Base-by-base conservation (phyloP, 768 basidiomycete genomes). In the Cubamyces lactineus region DNA sequence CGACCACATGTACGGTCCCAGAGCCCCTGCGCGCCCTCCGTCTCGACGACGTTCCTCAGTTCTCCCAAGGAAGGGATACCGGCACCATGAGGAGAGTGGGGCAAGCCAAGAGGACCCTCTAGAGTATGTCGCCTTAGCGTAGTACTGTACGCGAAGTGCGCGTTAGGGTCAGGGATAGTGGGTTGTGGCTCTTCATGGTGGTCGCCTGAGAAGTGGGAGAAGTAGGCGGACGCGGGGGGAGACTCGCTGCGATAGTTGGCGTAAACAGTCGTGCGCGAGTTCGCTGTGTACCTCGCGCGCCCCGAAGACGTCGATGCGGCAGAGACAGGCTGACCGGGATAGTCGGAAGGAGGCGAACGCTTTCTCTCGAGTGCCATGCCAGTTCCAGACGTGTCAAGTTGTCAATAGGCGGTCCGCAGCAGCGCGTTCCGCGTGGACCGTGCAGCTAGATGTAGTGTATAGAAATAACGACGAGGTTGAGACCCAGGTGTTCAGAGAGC, bases 141-240 rank as follows among this genome's bases (percentile, higher is more conserved):
- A 0, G 91, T 93, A 66, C 89, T 92, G 73, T 91, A 93, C 1
- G 91, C 87, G 68, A 94, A 94, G 69, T 94, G 92, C 4, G 83
- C 72, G 30, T 82, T 80, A 1, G 92, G 89, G 53, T 85, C 86
- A 0, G 88, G 79, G 0, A 84, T 34, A 6, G 59, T 79, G 0
- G 87, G 85, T 38, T 84, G 80, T 11, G 87, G 78, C 63, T 84
- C 80, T n/a, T 75, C 74, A 46, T 78, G 70, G 73, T 74, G 65
- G 65, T 84, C 79, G 55, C 75, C 78, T 19, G 83, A 79, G 34
- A 86, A 80, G 1, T 83, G 72, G 0, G 88, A 82, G 68, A 93
- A 94, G 73, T 93, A 93, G 0, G 89, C 82, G 2, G 91, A 92
- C 0, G 92, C 92, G 0, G 92, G 92, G 2, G 91, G 92, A 6